Conservation (phyloP, 2,329 filamentous ascomycete genomes). For the Verticillium longisporum region DNA sequence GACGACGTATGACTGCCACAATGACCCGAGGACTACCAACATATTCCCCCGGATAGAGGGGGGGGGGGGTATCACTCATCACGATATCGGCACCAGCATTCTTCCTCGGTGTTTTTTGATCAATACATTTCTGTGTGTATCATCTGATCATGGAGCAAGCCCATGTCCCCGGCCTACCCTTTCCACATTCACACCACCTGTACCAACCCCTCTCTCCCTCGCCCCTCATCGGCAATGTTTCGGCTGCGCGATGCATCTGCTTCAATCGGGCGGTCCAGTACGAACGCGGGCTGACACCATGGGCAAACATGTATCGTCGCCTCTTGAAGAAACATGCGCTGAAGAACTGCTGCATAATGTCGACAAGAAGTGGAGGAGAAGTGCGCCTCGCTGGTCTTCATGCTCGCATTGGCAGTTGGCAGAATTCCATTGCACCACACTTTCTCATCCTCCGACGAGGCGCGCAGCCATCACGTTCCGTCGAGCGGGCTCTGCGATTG, state of each 20-base stretch:
- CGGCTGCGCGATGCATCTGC: not conserved
- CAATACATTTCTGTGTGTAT: not conserved
- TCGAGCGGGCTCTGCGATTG: slow-evolving; percentile 10
- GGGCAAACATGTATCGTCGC: not conserved
- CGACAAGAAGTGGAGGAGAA: too few species aligned
- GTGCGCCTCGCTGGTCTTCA: not conserved
- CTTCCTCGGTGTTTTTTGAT: not conserved
- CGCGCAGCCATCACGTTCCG: slow-evolving; percentile 15
- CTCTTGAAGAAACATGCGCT: not conserved
- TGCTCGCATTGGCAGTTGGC: not conserved
- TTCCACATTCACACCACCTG: not conserved
- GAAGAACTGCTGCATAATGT: not conserved
- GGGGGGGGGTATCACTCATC: not conserved
- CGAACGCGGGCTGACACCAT: not conserved
- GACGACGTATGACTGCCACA: not conserved
- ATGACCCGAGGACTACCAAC: not conserved
- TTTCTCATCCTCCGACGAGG: not conserved
- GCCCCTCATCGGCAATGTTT: not conserved
- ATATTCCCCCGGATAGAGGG: too few species aligned
- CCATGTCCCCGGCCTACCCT: not conserved
- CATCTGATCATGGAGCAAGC: not conserved
- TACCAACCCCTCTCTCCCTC: not conserved
- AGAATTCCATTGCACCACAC: slow-evolving; percentile 7
- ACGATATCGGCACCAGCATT: not conserved
- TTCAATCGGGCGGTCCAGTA: not conserved